Percentiles rank a stretch among this genome's conserved stretches.
Conservation (phyloP, 805 yeast species). For the Spathaspora passalidarum region DNA sequence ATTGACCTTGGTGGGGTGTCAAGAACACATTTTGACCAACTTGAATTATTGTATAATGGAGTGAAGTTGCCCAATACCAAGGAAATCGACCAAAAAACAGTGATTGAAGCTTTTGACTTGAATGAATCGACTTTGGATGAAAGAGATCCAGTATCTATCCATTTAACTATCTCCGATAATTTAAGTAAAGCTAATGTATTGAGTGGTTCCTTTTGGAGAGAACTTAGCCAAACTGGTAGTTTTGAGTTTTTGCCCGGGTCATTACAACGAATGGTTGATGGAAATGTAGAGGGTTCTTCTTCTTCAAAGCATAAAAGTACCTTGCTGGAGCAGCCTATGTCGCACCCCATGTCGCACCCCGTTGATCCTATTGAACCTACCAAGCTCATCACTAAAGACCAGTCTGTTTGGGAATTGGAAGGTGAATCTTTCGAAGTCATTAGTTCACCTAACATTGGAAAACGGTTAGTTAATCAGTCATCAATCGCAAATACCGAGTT, state of each 20-base stretch:
- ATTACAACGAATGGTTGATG: neutral
- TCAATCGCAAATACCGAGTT: slow-evolving; percentile 23
- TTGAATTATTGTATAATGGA: slow-evolving; percentile 14
- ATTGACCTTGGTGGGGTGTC: slow-evolving; percentile 19
- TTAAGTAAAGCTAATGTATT: slow-evolving; percentile 20
- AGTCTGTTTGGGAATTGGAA: slow-evolving; percentile 20
- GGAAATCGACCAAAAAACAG: slow-evolving; percentile 3
- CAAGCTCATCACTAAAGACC: slow-evolving; percentile 17
- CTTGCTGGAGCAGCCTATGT: neutral
- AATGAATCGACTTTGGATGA: neutral
- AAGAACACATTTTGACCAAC: slow-evolving; percentile 26
- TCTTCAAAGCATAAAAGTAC: neutral
- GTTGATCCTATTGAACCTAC: slow-evolving; percentile 18
- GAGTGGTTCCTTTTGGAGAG: slow-evolving; percentile 23
- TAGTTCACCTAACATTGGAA: neutral
- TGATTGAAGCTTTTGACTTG: slow-evolving; percentile 12
- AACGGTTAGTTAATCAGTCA: slow-evolving; percentile 22
- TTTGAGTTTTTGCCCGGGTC: neutral
- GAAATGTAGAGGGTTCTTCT: neutral
- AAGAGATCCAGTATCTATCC: slow-evolving; percentile 4
- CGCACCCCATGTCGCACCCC: neutral
- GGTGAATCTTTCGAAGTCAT: slow-evolving; percentile 25
- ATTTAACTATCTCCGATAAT: slow-evolving; percentile 12
- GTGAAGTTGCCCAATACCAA: slow-evolving; percentile 1
- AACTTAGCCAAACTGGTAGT: slow-evolving; percentile 11